These are phyloP conservation scores for Fusarium sp. DNA, from an alignment of 2,329 filamentous ascomycete species.

Conservation along the genomic window DNA sequence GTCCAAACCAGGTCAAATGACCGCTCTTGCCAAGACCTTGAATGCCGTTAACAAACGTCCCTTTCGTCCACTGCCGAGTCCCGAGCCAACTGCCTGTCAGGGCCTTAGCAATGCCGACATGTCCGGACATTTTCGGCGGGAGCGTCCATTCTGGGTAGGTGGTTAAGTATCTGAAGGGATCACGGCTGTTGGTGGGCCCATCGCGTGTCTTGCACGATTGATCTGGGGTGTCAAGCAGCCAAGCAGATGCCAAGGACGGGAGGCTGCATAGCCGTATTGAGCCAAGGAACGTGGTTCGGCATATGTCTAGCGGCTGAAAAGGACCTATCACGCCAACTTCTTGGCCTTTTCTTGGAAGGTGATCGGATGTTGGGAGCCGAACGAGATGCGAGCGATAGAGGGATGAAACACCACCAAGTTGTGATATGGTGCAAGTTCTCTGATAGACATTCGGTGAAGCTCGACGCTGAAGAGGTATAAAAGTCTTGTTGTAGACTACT, in stretches of 20 bases:
- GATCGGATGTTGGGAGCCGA: slow-evolving; percentile 26
- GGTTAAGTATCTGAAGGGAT: slow-evolving; percentile 1
- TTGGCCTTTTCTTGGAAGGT: slow-evolving; percentile 26
- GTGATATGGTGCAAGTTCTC: background rate
- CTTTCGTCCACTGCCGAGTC: slow-evolving; percentile 24
- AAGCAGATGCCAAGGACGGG: slow-evolving; percentile 38
- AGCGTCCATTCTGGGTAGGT: slow-evolving; percentile 36
- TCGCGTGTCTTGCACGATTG: slow-evolving; percentile 5
- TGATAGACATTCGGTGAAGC: background rate
- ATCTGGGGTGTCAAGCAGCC: slow-evolving; percentile 12
- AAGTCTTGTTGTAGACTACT: background rate
- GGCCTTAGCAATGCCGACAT: slow-evolving; percentile 36
- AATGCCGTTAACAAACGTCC: slow-evolving; percentile 16
- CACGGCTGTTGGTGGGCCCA: slow-evolving; percentile 1
- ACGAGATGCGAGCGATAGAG: slow-evolving; percentile 5
- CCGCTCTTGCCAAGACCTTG: slow-evolving; percentile 7
- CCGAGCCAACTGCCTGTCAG: slow-evolving; percentile 28
- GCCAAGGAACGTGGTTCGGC: slow-evolving; percentile 13
- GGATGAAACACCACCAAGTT: slow-evolving; percentile 12
- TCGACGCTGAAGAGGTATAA: background rate
- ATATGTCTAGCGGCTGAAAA: slow-evolving; percentile 5
- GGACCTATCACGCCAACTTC: slow-evolving; percentile 6
- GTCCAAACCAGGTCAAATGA: background rate
- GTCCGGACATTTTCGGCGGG: slow-evolving; percentile 32
- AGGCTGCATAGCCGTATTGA: slow-evolving; percentile 26